Base-by-base conservation (phyloP, 78 protist species). In the Polysphondylium violaceum region DNA sequence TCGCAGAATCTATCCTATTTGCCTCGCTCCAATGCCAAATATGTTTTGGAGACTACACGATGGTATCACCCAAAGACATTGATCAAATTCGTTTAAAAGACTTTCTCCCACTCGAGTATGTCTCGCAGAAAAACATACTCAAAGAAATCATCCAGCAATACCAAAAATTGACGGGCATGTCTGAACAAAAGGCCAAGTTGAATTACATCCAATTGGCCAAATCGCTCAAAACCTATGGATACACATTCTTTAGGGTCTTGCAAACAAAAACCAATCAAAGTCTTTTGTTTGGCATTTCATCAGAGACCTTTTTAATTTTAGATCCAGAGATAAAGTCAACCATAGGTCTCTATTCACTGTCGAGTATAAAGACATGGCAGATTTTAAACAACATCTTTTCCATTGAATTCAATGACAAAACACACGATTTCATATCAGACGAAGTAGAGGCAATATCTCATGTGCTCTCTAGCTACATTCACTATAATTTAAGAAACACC, bases 1-100 rank as follows among this genome's bases (percentile, higher is more conserved):
- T 7, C 12, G 76, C 76, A 0, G 96, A 96, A 68, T 87, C 96
- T n/a, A n/a, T 83, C n/a, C 55, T 88, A 25, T 87, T 96, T 4
- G 96, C 96, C 2, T 94, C 96, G 33, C 43, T 91, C 21, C 96
- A 86, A 35, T 75, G 92, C 27, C 98, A 96, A 71, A 75, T 91
- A 44, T 55, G 72, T 29, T 47, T 76, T 35, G 96, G 96, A 29
- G 88, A 95, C 41, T 89, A 92, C 61, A 41, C 33, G 3, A 16
- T 38, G 0, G 68, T 53, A 23, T 63, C 87, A 16, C n/a, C n/a
- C n/a, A 69, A 63, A 55, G 75, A 79, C 2, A 23, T 56, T 21
- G 88, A 79, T 5, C 59, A 79, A 2, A 63, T 73, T 23, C 41
- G 79, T 25, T 44, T 69, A 3, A 55, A 44, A 31, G 94, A 88